Conservation (phyloP, 805 yeast species). For the Wickerhamiella cacticola region DNA sequence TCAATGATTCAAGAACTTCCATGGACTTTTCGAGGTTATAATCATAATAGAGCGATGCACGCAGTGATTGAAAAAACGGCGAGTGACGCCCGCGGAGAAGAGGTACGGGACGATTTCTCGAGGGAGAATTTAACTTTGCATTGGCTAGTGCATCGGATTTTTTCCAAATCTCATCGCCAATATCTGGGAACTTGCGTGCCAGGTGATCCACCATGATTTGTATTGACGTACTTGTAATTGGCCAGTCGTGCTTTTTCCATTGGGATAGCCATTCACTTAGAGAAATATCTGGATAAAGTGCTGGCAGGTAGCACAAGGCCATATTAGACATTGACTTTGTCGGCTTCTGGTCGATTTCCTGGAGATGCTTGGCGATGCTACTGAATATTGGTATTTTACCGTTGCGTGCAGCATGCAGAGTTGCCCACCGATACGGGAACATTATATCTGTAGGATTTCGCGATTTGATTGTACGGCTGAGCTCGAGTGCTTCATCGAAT, state of each 20-base stretch:
- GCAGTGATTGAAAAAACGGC: background rate
- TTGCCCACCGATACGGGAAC: constrained; percentile 14
- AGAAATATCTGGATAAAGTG: constrained; percentile 13
- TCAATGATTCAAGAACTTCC: constrained; percentile 10
- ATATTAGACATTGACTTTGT: constrained; percentile 14
- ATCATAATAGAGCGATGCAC: background rate
- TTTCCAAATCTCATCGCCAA: background rate
- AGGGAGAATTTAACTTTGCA: no score
- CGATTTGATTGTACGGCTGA: constrained; percentile 5
- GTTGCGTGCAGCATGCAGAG: constrained; percentile 6
- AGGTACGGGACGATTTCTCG: background rate
- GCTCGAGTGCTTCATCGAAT: constrained; percentile 11
- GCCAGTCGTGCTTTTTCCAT: constrained; percentile 18
- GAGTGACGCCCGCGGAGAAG: constrained; percentile 2
- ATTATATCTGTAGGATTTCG: background rate
- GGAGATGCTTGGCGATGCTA: constrained; percentile 13
- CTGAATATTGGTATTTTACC: constrained; percentile 13
- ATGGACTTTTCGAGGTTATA: constrained; percentile 2
- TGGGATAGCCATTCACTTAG: constrained; percentile 16
- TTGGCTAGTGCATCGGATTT: background rate
- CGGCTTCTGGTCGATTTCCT: constrained; percentile 7
- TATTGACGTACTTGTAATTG: constrained; percentile 9
- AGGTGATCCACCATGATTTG: constrained; percentile 7
- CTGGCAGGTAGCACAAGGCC: constrained; percentile 16
- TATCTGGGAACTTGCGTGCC: constrained; percentile 3